phyloP scores from a whole-genome alignment of 1,284 basidiomycete species.

The Marasmius oreades region DNA sequence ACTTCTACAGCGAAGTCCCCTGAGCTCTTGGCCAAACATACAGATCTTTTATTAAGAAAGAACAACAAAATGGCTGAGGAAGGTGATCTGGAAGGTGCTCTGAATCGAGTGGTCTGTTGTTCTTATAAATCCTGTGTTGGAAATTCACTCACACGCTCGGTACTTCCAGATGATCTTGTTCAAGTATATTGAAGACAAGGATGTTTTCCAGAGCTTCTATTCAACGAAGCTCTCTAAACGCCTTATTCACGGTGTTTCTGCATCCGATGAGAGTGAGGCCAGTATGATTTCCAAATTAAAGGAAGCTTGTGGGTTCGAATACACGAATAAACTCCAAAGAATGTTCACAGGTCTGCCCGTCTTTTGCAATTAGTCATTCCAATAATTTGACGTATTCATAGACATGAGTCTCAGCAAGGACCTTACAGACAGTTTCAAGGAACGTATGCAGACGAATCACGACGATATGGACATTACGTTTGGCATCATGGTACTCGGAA shows the following conservation, averaged over 20 bases:
- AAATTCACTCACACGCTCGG: slow-evolving; percentile 7
- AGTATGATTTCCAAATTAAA: slow-evolving; percentile 99
- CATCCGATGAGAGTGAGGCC: slow-evolving; percentile 95
- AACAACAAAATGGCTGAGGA: slow-evolving; percentile 96
- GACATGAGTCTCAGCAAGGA: slow-evolving; percentile 97
- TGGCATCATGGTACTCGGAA: slow-evolving; percentile 91
- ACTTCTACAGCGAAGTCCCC: slow-evolving; percentile 86
- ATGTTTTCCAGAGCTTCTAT: slow-evolving; percentile 99
- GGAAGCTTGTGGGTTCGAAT: slow-evolving; percentile 98
- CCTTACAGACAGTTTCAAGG: slow-evolving; percentile 95
- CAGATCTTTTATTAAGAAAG: slow-evolving; percentile 89
- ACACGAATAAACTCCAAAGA: slow-evolving; percentile 95
- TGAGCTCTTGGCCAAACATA: slow-evolving; percentile 92
- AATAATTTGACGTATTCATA: slow-evolving; percentile 26
- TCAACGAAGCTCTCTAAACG: slow-evolving; percentile 95
- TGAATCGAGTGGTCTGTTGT: slow-evolving; percentile 82
- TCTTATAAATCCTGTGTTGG: slow-evolving; percentile 1
- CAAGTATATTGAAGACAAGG: slow-evolving; percentile 99
- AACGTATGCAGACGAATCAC: slow-evolving; percentile 85
- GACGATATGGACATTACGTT: slow-evolving; percentile 88
- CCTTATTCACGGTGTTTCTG: slow-evolving; percentile 89
- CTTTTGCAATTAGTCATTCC: not conserved
- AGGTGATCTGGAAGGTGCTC: slow-evolving; percentile 82
- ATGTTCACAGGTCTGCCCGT: slow-evolving; percentile 87
- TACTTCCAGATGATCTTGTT: slow-evolving; percentile 89